phyloP scores from a whole-genome alignment of 2,329 filamentous ascomycete species.

The Exutisphaerella laricina region DNA sequence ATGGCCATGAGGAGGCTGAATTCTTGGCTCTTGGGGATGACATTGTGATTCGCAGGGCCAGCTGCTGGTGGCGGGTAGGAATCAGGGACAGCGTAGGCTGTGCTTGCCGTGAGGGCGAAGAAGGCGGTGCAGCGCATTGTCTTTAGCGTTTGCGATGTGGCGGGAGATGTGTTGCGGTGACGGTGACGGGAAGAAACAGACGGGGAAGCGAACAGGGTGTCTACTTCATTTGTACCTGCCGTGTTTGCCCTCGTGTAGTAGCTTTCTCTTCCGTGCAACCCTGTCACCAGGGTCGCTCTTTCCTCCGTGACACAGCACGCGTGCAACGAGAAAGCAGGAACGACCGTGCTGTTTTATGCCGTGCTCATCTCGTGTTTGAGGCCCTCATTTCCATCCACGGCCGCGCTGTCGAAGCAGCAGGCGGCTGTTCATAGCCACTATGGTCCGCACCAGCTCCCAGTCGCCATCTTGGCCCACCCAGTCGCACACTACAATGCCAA shows the following conservation, averaged over 20 bases:
- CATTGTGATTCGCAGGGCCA: no score
- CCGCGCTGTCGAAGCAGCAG: conserved; percentile 22
- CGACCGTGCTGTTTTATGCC: not conserved
- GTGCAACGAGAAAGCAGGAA: not conserved
- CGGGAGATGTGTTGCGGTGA: no score
- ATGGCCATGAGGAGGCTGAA: conserved; percentile 5
- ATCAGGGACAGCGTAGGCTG: not conserved
- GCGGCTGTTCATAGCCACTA: conserved; percentile 76
- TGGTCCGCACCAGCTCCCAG: conserved; percentile 83
- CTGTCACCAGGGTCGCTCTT: no score
- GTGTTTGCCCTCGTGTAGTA: no score
- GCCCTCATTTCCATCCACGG: conserved; percentile 19
- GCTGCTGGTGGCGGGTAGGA: not conserved
- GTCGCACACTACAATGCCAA: conserved; percentile 86
- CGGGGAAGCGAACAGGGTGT: no score
- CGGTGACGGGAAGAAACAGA: no score
- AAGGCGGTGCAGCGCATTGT: not conserved
- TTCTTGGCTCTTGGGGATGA: not conserved
- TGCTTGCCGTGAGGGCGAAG: not conserved
- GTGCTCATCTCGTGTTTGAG: no score
- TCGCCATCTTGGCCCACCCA: conserved; percentile 84
- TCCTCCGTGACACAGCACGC: not conserved
- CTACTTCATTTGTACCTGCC: no score
- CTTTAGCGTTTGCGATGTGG: no score
- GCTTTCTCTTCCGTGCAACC: no score